Base-by-base conservation (phyloP, 2,329 filamentous ascomycete species). In the Cucurbitaria berberidis region DNA sequence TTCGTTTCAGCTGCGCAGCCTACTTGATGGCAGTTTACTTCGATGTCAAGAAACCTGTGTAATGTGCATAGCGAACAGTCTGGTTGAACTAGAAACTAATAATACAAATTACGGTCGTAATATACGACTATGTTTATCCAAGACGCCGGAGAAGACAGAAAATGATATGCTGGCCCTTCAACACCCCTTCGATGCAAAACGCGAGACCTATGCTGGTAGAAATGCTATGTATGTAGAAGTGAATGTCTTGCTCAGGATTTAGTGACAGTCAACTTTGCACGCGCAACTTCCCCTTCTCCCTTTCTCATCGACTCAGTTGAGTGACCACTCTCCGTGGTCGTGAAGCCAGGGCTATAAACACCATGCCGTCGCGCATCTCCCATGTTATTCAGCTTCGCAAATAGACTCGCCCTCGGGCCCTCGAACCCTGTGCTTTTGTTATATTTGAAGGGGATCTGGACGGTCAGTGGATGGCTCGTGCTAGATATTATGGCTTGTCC, bases 401-500 rank as follows among this genome's bases (percentile, higher is more conserved):
- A 43, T 18, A 54, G 40, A 10, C 62, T 62, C 45, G 46, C 55
- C 7, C 45, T 45, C 1, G 62, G 66, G 1, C 65, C 63, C 3
- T 66, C 62, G 5, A 70, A 62, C 6, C 59, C 57, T 13, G 55
- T 36, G 16, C 49, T 60, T 19, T 54, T 48, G 7, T 56, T 51
- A 30, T 55, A 45, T 30, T 41, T 56, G 18, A 59, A 59, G 24
- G 57, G 65, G 21, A 62, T 53, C 42, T 62, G 64, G 22, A 66
- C 58, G 2, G 59, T 59, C 36, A 68, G 53, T 1, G 68, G 64
- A 6, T 66, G 56, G n/a, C 63, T 62, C 1, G 34, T 34, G 5
- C 52, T 59, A 22, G 53, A 55, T 8, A 62, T 47, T 8, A 67
- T 46, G 6, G 57, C 34, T 38, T 68, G 60, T 1, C 63, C 60